Evolutionary conservation across 2,329 filamentous ascomycete species (phyloP), one percentile per base, ranked within the genome.

Genomic region (Madurella fahalii): DNA sequence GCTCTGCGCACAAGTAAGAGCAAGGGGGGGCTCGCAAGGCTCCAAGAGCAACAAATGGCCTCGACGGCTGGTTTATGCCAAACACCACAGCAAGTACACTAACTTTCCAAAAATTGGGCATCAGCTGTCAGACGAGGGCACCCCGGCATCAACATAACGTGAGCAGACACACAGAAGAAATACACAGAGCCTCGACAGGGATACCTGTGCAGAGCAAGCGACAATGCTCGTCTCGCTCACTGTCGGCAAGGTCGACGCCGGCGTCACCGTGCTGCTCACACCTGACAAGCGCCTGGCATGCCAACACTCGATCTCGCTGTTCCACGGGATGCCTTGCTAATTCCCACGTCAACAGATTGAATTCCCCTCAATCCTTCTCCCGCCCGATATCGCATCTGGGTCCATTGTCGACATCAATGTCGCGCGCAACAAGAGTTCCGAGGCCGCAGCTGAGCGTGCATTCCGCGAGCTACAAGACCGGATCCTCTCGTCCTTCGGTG

Each of bases 341-440:
- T 37, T 42, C 41, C 39, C 11, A 15, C 50, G 25, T 68, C 47
- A 16, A 25, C 39, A 97, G 93, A 97, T 99, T 71, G 94, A 99
- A 71, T 99, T 99, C 69, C 94, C 94, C 37, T 97, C 94, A 45
- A 96, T 99, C 62, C 88, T 99, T 47, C 86, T 99, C 15, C 94
- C 94, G 1, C 89, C 89, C 59, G 92, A 96, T 70, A 99, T 99
- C 72, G 86, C 90, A 58, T 96, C 91, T 15, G 94, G 94, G 64
- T 95, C 89, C 70, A 97, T 99, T 67, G 94, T 99, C 71, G 94
- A 99, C 73, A 97, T 99, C 72, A 91, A 90, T 58, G 94, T 99
- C 63, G 80, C 87, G 56, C 90, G 93, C 71, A 99, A 99, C 74
- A 79, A 83, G 64, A 74, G 78, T 51, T 90, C 92, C 56, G 94